Percentiles rank a stretch among this genome's conserved stretches.
These are phyloP conservation scores for Diplogelasinospora grovesii DNA, from an alignment of 495 filamentous ascomycete species.

Conservation along the genomic window DNA sequence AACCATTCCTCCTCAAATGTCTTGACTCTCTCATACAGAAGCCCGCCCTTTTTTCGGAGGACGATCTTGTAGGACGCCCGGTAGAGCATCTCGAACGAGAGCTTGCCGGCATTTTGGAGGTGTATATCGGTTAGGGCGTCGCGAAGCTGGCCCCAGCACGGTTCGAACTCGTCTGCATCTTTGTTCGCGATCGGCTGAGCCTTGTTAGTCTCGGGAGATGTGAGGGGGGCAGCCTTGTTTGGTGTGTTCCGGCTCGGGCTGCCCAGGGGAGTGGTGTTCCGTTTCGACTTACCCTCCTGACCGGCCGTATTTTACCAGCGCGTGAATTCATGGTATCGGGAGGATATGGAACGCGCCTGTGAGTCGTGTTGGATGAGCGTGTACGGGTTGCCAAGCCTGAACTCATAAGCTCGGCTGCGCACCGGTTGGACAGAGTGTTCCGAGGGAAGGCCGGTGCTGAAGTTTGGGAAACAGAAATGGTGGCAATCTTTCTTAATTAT, in stretches of 20 bases:
- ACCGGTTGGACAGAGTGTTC: too few species aligned
- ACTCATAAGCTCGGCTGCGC: too few species aligned
- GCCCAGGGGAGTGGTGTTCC: background rate
- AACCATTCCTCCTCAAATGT: constrained; percentile 78
- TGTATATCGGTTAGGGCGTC: constrained; percentile 80
- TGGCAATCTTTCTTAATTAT: too few species aligned
- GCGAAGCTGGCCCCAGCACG: constrained; percentile 67
- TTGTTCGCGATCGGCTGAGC: constrained; percentile 22
- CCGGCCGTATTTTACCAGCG: constrained; percentile 18
- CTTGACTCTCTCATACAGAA: constrained; percentile 75
- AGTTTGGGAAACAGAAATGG: too few species aligned
- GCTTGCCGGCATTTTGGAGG: constrained; percentile 77
- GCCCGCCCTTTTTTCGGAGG: constrained; percentile 73
- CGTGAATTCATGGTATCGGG: constrained; percentile 17
- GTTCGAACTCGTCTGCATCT: constrained; percentile 59
- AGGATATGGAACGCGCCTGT: background rate
- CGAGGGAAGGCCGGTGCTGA: too few species aligned
- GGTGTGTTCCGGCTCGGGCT: background rate
- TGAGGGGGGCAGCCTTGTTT: too few species aligned
- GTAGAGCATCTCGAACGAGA: constrained; percentile 95
- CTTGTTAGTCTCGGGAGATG: constrained; percentile 1
- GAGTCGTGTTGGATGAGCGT: too few species aligned
- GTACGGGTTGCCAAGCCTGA: too few species aligned
- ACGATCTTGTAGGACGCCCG: constrained; percentile 96
- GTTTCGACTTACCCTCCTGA: constrained; percentile 15